Evolutionary conservation across 2,329 filamentous ascomycete species (phyloP).

Genomic region (Thelonectria blattea): DNA sequence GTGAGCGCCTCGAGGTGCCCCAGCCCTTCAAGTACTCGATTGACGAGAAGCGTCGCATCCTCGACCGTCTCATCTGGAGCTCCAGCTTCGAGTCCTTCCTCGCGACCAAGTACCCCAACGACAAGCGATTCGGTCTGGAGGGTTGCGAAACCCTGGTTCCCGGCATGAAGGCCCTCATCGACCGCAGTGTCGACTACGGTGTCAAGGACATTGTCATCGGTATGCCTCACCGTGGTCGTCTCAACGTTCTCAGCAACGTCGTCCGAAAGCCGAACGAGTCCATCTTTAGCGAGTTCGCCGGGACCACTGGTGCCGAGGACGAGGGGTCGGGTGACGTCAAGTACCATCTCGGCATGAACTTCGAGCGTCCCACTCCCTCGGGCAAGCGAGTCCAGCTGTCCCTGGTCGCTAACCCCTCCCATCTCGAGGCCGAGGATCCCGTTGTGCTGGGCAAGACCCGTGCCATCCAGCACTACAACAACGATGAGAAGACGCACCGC

Average conservation of each 20-base stretch:
- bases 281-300: constrained; percentile 98
- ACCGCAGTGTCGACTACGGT: constrained; percentile 96
- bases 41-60: constrained; percentile 96
- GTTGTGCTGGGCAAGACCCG: constrained; percentile 97
- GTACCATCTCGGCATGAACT: constrained; percentile 99
- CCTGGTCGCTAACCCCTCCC: constrained; percentile 96
- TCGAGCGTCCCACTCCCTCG: constrained; percentile 95
- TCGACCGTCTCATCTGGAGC: constrained; percentile 98
- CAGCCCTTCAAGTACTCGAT: constrained; percentile 96
- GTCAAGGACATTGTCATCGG: constrained; percentile 99
- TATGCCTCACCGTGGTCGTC: constrained; percentile 98
- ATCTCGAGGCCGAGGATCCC: constrained; percentile 97
- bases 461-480: constrained; percentile 98
- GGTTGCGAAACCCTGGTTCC: constrained; percentile 96
- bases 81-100: constrained; percentile 97
- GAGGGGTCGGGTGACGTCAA: constrained; percentile 99
- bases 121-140: constrained; percentile 98
- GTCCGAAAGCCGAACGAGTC: constrained; percentile 99
- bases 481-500: constrained; percentile 86
- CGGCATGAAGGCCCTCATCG: constrained; percentile 98
- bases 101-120: constrained; percentile 97
- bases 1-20: constrained; percentile 92
- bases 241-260: constrained; percentile 98
- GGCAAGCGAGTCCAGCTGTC: constrained; percentile 99
- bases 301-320: constrained; percentile 83